phyloP scores from a whole-genome alignment of 768 basidiomycete species.

The Pleurotus eryngii region DNA sequence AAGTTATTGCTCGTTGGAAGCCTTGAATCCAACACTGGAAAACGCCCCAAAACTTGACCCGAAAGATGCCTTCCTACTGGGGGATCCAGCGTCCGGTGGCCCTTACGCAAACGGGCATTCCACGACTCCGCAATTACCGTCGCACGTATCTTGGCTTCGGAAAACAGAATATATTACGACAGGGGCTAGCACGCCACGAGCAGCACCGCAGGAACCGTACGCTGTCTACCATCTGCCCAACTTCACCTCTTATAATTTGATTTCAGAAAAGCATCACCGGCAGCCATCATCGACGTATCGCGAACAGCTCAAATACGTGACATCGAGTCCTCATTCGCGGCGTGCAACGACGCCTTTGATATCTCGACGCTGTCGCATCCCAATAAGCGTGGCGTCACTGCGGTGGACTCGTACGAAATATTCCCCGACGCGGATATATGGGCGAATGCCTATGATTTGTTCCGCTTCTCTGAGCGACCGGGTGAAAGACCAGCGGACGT shows the following conservation, averaged over 20 bases:
- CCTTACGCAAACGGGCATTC: slow-evolving; percentile 41
- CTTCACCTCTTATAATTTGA: slow-evolving; percentile 2
- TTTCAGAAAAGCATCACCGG: slow-evolving; percentile 44
- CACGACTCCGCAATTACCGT: slow-evolving; percentile 37
- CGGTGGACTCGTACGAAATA: slow-evolving; percentile 79
- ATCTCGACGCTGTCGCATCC: slow-evolving; percentile 67
- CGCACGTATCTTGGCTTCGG: slow-evolving; percentile 84
- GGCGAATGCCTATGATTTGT: slow-evolving; percentile 87
- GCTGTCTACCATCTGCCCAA: slow-evolving; percentile 14
- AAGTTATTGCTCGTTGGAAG: slow-evolving; percentile 14
- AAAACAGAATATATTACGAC: slow-evolving; percentile 84
- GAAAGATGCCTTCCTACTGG: slow-evolving; percentile 72
- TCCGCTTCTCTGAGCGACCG: slow-evolving; percentile 81
- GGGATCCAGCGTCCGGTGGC: slow-evolving; percentile 53
- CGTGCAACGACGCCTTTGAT: slow-evolving; percentile 59
- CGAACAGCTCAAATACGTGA: slow-evolving; percentile 70
- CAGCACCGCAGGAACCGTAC: slow-evolving; percentile 53
- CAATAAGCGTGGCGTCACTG: slow-evolving; percentile 69
- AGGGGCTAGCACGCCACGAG: slow-evolving; percentile 45
- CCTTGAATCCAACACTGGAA: slow-evolving; percentile 63
- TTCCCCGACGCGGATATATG: slow-evolving; percentile 84
- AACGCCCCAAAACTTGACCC: slow-evolving; percentile 65
- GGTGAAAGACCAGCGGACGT: slow-evolving; percentile 76
- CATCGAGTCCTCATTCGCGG: slow-evolving; percentile 74
- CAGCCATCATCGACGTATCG: slow-evolving; percentile 65